A percentile compares a stretch with the other conserved stretches of the same genome.
These are phyloP conservation scores for Cystobasidiaceae sp. DNA, from an alignment of 1,284 basidiomycete species.

Conservation along the genomic window DNA sequence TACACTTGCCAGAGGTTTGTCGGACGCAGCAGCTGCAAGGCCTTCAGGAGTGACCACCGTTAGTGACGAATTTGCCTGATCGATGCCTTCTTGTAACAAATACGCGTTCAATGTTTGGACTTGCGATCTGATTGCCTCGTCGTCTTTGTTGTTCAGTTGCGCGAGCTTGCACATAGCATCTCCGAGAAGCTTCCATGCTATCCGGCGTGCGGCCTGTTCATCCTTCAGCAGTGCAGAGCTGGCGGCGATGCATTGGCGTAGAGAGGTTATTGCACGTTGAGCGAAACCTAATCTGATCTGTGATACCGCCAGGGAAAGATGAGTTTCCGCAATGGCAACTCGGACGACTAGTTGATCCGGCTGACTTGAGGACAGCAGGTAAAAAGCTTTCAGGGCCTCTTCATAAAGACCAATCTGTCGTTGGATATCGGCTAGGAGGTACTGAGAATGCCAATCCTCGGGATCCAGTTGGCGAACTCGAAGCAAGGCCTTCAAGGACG, in stretches of 20 bases:
- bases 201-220: conserved; percentile 50
- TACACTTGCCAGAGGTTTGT: background rate
- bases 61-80: conserved; percentile 34
- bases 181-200: conserved; percentile 80
- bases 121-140: background rate
- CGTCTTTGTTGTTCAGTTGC: background rate
- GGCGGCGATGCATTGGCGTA: conserved; percentile 49
- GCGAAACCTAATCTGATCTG: conserved; percentile 65
- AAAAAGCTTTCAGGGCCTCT: conserved; percentile 67
- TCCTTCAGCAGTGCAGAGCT: conserved; percentile 57
- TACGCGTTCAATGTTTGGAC: conserved; percentile 9
- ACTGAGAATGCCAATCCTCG: conserved; percentile 76
- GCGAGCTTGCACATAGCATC: conserved; percentile 60
- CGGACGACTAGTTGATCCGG: conserved; percentile 63
- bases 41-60: conserved; percentile 27
- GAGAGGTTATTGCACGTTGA: background rate
- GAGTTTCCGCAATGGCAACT: conserved; percentile 67
- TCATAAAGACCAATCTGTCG: conserved; percentile 69
- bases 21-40: conserved; percentile 1
- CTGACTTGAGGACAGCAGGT: conserved; percentile 56
- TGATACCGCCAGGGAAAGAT: conserved; percentile 64
- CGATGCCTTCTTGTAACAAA: conserved; percentile 43
- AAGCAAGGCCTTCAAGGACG: conserved; percentile 79
- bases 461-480: conserved; percentile 64
- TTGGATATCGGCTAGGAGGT: conserved; percentile 80